Evolutionary conservation across 306 rosid species (phyloP), one percentile per base, ranked within the genome.

Genomic region (Cicer cuneatum): DNA sequence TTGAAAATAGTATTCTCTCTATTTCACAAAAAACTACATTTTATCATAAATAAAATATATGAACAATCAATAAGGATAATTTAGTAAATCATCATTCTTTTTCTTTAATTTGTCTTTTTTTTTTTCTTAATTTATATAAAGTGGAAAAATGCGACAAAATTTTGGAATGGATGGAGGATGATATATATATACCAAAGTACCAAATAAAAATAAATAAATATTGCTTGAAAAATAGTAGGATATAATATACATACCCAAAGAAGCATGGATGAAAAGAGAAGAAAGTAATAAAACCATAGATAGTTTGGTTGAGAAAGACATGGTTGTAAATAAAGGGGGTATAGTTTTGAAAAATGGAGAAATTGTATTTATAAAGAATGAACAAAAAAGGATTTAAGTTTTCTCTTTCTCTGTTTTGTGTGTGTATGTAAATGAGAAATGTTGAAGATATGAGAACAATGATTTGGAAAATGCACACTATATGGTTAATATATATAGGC

Each of bases 291-390:
- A 63, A 37, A 80, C 66, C 66, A 74, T 66, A 73, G 83, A 8
- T 33, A 80, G 41, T 67, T 67, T 80, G 18, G 11, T 49, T 24
- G 59, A 80, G 66, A 49, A 60, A 80, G 76, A 42, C 81, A 81
- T 75, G 81, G 68, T 35, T 80, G 19, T 12, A 61, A 40, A 35
- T 75, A 6, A 40, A 52, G 60, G 33, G 16, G 11, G 15, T 69
- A 24, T 37, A 10, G 76, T 58, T 48, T 74, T 59, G 47, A 5
- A 54, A 54, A 66, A 66, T 19, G 7, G 5, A 46, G 71, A 18
- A 72, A 5, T 38, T 45, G 45, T 52, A 15, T 56, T 16, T 12
- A 9, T 56, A 53, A 56, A 16, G 64, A 39, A 39, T 21, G 64
- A 69, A n/a, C 5, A 2, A 38, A 73, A 38, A 4, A 33, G n/a